Conservation (phyloP, 306 rosid species). For the Chamaecrista fasciculata region DNA sequence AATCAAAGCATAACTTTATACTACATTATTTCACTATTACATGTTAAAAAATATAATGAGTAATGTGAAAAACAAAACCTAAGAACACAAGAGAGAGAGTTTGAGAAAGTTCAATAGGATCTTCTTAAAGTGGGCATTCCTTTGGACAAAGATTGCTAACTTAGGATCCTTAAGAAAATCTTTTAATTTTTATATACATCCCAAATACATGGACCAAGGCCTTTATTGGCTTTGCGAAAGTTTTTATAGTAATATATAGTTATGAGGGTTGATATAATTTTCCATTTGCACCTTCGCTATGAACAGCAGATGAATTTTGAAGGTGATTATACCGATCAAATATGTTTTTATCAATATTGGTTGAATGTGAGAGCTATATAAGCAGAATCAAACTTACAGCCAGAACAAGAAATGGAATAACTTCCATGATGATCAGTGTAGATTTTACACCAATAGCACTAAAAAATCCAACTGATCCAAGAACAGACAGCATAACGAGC, state of each 20-base stretch:
- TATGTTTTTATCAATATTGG: not conserved
- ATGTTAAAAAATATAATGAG: not conserved
- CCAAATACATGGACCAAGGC: not conserved
- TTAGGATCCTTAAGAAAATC: not conserved
- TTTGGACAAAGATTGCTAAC: not conserved
- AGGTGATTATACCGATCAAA: not conserved
- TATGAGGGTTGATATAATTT: not conserved
- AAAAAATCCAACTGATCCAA: constrained; percentile 90
- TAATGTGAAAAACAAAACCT: not conserved
- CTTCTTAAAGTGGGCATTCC: not conserved
- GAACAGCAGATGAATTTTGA: not conserved
- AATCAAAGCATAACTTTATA: not conserved
- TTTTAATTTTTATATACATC: not conserved
- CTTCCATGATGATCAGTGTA: constrained; percentile 96
- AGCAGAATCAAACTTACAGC: constrained; percentile 72
- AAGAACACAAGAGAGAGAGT: not conserved
- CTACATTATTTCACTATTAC: constrained; percentile 13
- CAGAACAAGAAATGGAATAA: constrained; percentile 95
- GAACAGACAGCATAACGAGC: constrained; percentile 93
- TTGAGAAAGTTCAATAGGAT: not conserved
- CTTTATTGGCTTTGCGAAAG: not conserved
- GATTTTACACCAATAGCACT: constrained; percentile 93
- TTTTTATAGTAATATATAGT: not conserved
- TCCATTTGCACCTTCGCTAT: not conserved
- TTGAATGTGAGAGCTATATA: constrained; percentile 14